Evolutionary conservation across 441 rosid genomes (phyloP).

Genomic region (Mallotus japonicus): DNA sequence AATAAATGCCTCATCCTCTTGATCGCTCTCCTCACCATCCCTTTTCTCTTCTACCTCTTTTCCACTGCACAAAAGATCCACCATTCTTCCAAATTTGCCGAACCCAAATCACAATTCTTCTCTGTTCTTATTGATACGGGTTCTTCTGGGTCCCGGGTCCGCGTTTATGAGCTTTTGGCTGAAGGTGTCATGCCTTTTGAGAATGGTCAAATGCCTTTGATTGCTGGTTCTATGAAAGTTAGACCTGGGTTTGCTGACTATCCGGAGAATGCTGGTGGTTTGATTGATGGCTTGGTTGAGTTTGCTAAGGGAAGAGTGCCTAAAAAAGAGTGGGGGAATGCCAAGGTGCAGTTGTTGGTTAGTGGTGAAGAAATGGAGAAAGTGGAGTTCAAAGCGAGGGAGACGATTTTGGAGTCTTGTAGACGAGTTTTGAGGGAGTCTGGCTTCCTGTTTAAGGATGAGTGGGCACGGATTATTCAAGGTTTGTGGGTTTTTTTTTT

Average conservation of each 20-base stretch:
- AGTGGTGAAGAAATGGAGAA: slow-evolving; percentile 23
- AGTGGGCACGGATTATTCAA: slow-evolving; percentile 39
- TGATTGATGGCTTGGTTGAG: slow-evolving; percentile 31
- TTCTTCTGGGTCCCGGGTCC: slow-evolving; percentile 25
- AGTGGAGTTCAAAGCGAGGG: slow-evolving; percentile 18
- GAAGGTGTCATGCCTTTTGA: slow-evolving; percentile 34
- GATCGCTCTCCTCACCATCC: slow-evolving; percentile 31
- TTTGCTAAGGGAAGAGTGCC: slow-evolving; percentile 36
- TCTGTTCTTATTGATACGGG: slow-evolving; percentile 35
- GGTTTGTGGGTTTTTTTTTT: slow-evolving; percentile 24
- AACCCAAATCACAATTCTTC: slow-evolving; percentile 31
- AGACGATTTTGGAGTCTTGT: slow-evolving; percentile 31
- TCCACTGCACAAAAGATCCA: slow-evolving; percentile 39
- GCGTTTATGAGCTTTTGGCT: slow-evolving; percentile 34
- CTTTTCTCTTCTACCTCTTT: slow-evolving; percentile 42
- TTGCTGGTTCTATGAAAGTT: slow-evolving; percentile 23
- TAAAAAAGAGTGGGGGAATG: slow-evolving; percentile 37
- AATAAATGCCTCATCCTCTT: slow-evolving; percentile 27
- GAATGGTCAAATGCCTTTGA: slow-evolving; percentile 28
- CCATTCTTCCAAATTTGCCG: slow-evolving; percentile 38
- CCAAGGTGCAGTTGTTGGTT: slow-evolving; percentile 37
- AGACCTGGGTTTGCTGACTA: slow-evolving; percentile 24
- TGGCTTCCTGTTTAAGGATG: slow-evolving; percentile 41
- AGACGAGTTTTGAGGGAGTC: slow-evolving; percentile 38
- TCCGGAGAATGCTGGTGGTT: slow-evolving; percentile 25